These are phyloP conservation scores for Adenanthera pavonina DNA, from an alignment of 306 rosid species.

Conservation along the genomic window DNA sequence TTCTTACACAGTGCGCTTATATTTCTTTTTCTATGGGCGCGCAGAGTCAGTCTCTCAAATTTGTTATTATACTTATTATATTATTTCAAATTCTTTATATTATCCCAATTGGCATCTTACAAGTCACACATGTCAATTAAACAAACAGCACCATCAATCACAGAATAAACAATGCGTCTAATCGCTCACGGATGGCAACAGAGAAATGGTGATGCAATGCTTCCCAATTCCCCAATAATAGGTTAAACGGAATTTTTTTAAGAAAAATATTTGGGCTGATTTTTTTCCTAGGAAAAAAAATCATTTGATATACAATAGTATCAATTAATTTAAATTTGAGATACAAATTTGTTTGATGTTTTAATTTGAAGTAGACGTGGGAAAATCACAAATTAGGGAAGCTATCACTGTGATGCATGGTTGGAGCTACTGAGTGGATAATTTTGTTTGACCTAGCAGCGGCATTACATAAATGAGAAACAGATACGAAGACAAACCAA, in stretches of 20 bases:
- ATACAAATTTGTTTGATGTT: neutral
- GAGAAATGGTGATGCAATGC: constrained; percentile 10
- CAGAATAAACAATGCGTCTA: neutral
- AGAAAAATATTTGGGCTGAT: neutral
- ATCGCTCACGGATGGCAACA: neutral
- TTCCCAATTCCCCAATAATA: neutral
- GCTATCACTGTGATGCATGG: neutral
- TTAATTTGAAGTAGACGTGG: neutral
- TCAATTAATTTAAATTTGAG: no score
- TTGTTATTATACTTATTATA: no score
- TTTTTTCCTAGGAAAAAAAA: no score
- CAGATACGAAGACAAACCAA: neutral
- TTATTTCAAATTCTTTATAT: neutral
- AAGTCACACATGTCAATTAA: neutral
- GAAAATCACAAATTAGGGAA: neutral
- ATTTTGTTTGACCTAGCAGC: neutral
- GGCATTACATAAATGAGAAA: neutral
- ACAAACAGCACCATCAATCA: neutral
- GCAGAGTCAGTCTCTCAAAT: neutral
- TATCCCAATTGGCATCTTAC: neutral
- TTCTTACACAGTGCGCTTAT: neutral
- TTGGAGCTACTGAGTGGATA: neutral
- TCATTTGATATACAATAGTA: no score
- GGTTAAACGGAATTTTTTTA: neutral
- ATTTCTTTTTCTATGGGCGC: neutral